Conservation (phyloP, 106 monocot genomes). For the Vanilla planifolia region DNA sequence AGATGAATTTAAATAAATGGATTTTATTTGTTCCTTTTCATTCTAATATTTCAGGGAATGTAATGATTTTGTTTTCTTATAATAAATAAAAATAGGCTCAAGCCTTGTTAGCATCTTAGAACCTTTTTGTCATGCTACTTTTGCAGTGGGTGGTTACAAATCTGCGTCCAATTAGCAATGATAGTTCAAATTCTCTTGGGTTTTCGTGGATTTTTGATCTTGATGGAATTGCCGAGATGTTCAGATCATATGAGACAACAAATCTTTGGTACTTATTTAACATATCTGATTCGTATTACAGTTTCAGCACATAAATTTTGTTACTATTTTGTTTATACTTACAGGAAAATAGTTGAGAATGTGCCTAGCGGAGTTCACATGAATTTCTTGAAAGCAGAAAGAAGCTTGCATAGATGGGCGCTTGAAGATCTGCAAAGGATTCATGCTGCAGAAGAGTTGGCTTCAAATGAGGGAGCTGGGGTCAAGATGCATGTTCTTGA, state of each 20-base stretch:
- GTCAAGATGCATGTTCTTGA: constrained; percentile 96
- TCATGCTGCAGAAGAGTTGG: constrained; percentile 89
- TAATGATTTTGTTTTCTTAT: no score
- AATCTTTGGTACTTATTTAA: constrained; percentile 64
- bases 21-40: no score
- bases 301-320: neutral
- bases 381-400: constrained; percentile 93
- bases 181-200: constrained; percentile 17
- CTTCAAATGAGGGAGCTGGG: constrained; percentile 83
- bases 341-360: constrained; percentile 88
- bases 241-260: constrained; percentile 85
- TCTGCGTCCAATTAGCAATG: constrained; percentile 31
- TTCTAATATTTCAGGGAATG: no score
- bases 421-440: constrained; percentile 94
- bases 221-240: constrained; percentile 84
- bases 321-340: neutral
- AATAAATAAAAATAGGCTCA: no score
- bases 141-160: constrained; percentile 89
- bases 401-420: constrained; percentile 98
- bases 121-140: constrained; percentile 6
- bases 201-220: constrained; percentile 94
- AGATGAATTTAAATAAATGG: no score
- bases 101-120: no score
- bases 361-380: constrained; percentile 92
- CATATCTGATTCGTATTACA: neutral